Evolutionary conservation across 768 basidiomycete species (phyloP), one percentile per base, ranked within the genome.

Genomic region (Vararia minispora): DNA sequence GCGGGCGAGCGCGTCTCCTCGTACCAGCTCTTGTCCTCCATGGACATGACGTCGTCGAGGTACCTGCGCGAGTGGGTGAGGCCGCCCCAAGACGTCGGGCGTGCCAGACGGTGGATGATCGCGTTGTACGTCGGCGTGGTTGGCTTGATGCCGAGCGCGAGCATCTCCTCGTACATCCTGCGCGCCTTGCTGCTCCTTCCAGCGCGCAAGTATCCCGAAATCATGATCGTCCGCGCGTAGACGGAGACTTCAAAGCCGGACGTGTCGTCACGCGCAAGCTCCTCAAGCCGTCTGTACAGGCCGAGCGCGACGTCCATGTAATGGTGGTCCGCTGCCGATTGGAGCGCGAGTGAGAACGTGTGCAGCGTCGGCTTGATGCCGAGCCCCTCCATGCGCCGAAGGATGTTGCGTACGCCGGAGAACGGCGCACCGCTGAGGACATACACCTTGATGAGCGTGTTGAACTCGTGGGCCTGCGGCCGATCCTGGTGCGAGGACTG

Each of bases 361-460:
- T 69, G 65, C 4, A 49, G 55, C 46, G 81, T 71, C 0, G 87
- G 82, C 27, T 64, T 63, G 12, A 80, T 52, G 3, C 69, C 68
- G 6, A 63, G 53, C 26, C 60, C 50, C 40, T 63, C 57, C 40
- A 88, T 59, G 37, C 64, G 68, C 30, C 66, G 60, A 58, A 90
- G 89, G 25, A 86, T 52, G 4, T 61, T 55, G 20, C 72, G 61
- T 28, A 90, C 78, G 20, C 74, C 55, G 23, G 58, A 56, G 48
- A 82, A 84, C 0, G 91, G 88, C 2, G 86, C 74, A 18, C 83
- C 87, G 25, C 86, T 71, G 33, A 81, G 63, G 37, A 94, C 72
- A 51, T 87, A 83, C 2, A 88, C 87, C 58, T 86, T 87, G 47
- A 94, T 61, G 18, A 95, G 66, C 18, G 75, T 75, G 56, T 89